Conservation (phyloP, 2,329 filamentous ascomycete species). For the Tolypocladium endophyticum region DNA sequence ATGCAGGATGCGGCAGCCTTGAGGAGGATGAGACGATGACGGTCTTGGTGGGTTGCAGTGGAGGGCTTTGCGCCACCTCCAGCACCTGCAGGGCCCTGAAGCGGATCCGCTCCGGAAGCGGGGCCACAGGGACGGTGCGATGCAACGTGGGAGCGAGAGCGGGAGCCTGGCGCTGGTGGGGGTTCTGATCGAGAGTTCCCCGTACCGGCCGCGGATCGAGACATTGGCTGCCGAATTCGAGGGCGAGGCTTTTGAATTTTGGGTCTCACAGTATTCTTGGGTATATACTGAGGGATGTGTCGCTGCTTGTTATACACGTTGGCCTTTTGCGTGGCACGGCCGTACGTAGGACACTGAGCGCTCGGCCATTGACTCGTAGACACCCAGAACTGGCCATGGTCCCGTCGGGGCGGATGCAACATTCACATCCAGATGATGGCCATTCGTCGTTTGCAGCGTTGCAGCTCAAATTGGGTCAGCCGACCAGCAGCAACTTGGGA, state of each 20-base stretch:
- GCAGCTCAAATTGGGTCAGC: not conserved
- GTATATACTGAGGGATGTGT: not conserved
- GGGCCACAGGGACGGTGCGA: not conserved
- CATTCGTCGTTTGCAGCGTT: not conserved
- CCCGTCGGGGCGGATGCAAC: not conserved
- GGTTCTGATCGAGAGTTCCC: too few relatives aligned
- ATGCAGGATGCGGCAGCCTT: not conserved
- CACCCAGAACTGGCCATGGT: not conserved
- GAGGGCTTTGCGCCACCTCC: not conserved
- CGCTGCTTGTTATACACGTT: not conserved
- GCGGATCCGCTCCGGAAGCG: not conserved
- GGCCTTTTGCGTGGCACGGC: not conserved
- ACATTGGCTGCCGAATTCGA: not conserved
- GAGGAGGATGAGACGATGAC: not conserved
- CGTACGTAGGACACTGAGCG: too few relatives aligned
- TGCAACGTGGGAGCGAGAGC: slow-evolving; percentile 5
- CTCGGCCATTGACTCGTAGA: too few relatives aligned
- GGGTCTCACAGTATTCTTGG: too few relatives aligned
- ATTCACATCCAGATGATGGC: not conserved
- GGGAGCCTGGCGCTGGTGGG: not conserved
- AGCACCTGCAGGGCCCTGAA: not conserved
- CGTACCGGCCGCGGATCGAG: too few relatives aligned
- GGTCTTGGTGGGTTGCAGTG: not conserved
- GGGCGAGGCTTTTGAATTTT: too few relatives aligned
- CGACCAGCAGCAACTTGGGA: not conserved